phyloP scores from a whole-genome alignment of 2,329 filamentous ascomycete genomes.

The Phialophora tarda region DNA sequence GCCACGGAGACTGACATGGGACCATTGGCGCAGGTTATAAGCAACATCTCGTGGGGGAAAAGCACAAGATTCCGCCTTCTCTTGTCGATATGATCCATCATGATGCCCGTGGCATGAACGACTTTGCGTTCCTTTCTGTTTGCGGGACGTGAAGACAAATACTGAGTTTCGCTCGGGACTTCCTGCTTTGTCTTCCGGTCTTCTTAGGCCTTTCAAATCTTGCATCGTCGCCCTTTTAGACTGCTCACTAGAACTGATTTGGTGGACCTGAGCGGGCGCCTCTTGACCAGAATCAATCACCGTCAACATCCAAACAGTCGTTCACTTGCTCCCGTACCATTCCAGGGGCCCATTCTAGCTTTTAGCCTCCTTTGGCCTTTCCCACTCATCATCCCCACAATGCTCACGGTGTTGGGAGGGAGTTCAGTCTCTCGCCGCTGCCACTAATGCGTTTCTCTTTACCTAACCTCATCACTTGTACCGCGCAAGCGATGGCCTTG shows the following conservation, averaged over 20 bases:
- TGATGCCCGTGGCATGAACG: conserved; percentile 16
- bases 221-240: not conserved
- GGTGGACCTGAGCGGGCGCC: too few species aligned
- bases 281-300: not conserved
- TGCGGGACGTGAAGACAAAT: not conserved
- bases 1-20: conserved; percentile 32
- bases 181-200: not conserved
- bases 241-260: not conserved
- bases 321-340: not conserved
- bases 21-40: conserved; percentile 35
- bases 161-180: not conserved
- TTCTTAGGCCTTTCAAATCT: not conserved
- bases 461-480: not conserved
- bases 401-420: not conserved
- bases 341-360: not conserved
- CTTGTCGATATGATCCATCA: conserved; percentile 13
- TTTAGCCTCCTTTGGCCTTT: not conserved
- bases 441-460: not conserved
- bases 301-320: not conserved
- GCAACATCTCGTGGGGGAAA: conserved; percentile 13
- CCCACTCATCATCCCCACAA: not conserved
- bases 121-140: not conserved
- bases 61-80: conserved; percentile 6
- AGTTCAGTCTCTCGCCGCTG: not conserved
- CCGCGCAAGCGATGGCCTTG: not conserved